phyloP scores from a whole-genome alignment of 2,329 filamentous ascomycete genomes.

The Exophiala spinifera region DNA sequence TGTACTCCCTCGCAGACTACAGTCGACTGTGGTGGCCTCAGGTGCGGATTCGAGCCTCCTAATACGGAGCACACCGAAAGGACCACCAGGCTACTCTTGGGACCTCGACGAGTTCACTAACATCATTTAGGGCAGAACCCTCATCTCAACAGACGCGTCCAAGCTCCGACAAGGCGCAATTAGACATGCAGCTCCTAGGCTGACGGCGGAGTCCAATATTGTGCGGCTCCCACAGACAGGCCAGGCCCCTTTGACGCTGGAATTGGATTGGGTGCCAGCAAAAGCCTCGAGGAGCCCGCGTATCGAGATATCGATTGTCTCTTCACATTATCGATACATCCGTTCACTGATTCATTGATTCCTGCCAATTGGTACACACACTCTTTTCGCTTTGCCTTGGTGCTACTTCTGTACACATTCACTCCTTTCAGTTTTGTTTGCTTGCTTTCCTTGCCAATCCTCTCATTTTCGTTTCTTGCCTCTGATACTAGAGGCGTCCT shows the following conservation, averaged over 20 bases:
- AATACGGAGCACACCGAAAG: neutral
- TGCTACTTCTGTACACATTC: neutral
- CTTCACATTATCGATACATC: slow-evolving; percentile 13
- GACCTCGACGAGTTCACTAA: too few relatives aligned
- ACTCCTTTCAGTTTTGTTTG: slow-evolving; percentile 6
- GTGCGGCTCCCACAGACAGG: slow-evolving; percentile 10
- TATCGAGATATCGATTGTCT: slow-evolving; percentile 22
- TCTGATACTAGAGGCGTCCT: slow-evolving; percentile 4
- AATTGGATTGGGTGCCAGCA: slow-evolving; percentile 22
- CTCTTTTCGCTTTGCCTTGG: neutral
- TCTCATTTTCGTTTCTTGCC: neutral
- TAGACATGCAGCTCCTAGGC: slow-evolving; percentile 19
- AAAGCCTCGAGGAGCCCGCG: slow-evolving; percentile 23
- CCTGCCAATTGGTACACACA: neutral
- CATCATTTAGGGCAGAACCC: neutral
- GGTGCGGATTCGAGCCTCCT: neutral
- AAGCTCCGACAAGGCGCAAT: slow-evolving; percentile 24
- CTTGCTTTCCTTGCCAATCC: neutral
- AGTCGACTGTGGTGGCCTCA: neutral
- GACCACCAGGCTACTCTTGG: too few relatives aligned
- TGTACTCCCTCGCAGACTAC: too few relatives aligned
- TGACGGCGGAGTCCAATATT: slow-evolving; percentile 24
- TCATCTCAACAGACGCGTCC: slow-evolving; percentile 21
- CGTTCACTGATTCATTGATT: neutral
- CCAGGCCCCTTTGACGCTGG: slow-evolving; percentile 15